Evolutionary conservation across 352 stramenopile genomes (phyloP), one percentile per base, ranked within the genome.

Genomic region (Elongisporangium prolatum): DNA sequence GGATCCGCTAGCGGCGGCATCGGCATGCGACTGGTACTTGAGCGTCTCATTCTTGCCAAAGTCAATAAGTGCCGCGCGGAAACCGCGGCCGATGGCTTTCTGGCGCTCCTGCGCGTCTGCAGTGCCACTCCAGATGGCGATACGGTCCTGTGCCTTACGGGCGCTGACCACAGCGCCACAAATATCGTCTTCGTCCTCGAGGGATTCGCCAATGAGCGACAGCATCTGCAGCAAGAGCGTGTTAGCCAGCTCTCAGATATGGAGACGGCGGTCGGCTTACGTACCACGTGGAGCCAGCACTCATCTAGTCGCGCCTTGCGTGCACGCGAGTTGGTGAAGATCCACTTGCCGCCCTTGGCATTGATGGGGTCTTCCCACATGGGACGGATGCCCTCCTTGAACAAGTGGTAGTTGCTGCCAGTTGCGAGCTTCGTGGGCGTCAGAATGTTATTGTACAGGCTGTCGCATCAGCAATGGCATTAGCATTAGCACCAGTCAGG

Each of bases 361-460:
- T 98, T 98, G 44, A 87, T 78, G 21, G 88, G 82, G 71, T 99
- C 96, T 77, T 99, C 97, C 97, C 97, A 99, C 89, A 98, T 98
- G 21, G 97, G 97, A 55, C 95, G 84, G 48, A 98, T 92, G 50
- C 96, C 95, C 50, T 98, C 81, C 71, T 98, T 97, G 71, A 99
- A 99, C 62, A 99, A 79, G 69, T 98, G 95, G 75, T 98, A 99
- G 84, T 99, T 98, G 68, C 88, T 98, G 67, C 90, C 88, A 14
- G 93, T 75, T 50, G 86, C 75, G 37, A 98, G 80, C 67, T 96
- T 86, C 50, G 80, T 95, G 49, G 91, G 83, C 56, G 87, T 78
- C 57, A 97, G 68, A n/a, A 98, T 81, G 75, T 98, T 98, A 85
- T 98, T 98, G 81, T 97, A 98, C 51, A 94, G 61, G 61, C 84